A percentile compares a stretch with the other conserved stretches of the same genome.
These are phyloP conservation scores for Aureobasidium sp. DNA, from an alignment of 2,329 filamentous ascomycete species.

Conservation along the genomic window DNA sequence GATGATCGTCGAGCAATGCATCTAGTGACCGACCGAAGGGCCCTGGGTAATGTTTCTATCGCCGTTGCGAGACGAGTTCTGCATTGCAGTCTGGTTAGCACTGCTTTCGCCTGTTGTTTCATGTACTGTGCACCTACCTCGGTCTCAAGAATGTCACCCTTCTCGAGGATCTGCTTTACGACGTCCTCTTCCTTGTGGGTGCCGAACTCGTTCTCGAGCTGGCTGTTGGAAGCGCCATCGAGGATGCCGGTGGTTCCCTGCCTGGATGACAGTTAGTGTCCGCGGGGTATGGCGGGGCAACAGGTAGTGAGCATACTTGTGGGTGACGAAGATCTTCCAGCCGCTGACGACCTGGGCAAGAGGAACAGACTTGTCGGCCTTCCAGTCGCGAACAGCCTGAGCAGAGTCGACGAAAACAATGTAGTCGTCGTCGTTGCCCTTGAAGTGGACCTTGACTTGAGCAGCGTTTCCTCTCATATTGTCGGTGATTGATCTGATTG, in stretches of 20 bases:
- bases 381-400: conserved; percentile 71
- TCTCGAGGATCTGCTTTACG: conserved; percentile 72
- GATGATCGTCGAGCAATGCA: neutral
- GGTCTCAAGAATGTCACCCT: conserved; percentile 60
- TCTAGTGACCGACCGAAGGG: conserved; percentile 25
- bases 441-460: conserved; percentile 77
- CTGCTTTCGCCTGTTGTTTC: neutral
- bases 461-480: conserved; percentile 57
- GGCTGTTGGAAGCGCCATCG: conserved; percentile 66
- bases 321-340: conserved; percentile 84
- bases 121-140: conserved; percentile 39
- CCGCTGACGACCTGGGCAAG: conserved; percentile 77
- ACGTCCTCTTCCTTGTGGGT: conserved; percentile 72
- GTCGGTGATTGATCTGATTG: conserved; percentile 6
- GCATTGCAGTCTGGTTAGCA: no score
- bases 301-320: conserved; percentile 59
- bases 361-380: conserved; percentile 68
- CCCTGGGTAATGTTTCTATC: conserved; percentile 38
- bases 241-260: conserved; percentile 78
- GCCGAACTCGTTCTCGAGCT: conserved; percentile 81
- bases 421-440: conserved; percentile 65
- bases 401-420: conserved; percentile 57
- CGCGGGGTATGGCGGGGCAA: conserved; percentile 9
- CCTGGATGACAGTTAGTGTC: conserved; percentile 42
- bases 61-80: conserved; percentile 37